A percentile compares a stretch with the other conserved stretches of the same genome.
Evolutionary conservation across 2,329 filamentous ascomycete species (phyloP).

Genomic region (Balansia obtecta): DNA sequence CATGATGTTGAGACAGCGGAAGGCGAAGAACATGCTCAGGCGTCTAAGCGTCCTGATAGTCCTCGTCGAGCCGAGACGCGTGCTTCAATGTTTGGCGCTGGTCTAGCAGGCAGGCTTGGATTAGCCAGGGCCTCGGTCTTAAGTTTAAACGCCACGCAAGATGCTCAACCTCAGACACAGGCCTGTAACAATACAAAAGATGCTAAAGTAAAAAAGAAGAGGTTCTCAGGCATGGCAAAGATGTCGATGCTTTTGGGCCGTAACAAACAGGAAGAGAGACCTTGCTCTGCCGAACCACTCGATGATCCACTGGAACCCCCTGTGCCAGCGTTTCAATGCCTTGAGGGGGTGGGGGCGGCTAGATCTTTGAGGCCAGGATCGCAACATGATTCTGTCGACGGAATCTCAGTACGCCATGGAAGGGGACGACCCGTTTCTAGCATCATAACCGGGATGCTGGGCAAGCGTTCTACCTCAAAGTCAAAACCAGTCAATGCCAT

Average conservation of each 20-base stretch:
- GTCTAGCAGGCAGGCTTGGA: slow-evolving; percentile 11
- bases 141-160: slow-evolving; percentile 11
- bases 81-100: slow-evolving; percentile 24
- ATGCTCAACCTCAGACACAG: neutral
- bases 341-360: slow-evolving; percentile 13
- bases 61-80: slow-evolving; percentile 24
- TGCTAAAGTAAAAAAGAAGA: slow-evolving; percentile 24
- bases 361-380: slow-evolving; percentile 10
- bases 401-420: slow-evolving; percentile 12
- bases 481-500: slow-evolving; percentile 3
- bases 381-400: slow-evolving; percentile 6
- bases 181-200: slow-evolving; percentile 2
- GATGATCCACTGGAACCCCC: slow-evolving; percentile 6
- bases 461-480: slow-evolving; percentile 12
- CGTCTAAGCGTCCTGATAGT: slow-evolving; percentile 10
- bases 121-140: slow-evolving; percentile 14
- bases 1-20: neutral
- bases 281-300: neutral
- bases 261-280: neutral
- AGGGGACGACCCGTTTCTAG: slow-evolving; percentile 18
- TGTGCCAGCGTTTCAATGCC: slow-evolving; percentile 7
- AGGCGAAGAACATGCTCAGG: slow-evolving; percentile 7
- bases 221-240: slow-evolving; percentile 29
- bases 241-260: slow-evolving; percentile 11
- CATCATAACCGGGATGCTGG: slow-evolving; percentile 18